These are phyloP conservation scores for Blechomonas ayalai DNA, from an alignment of 208 protist genomes.

Conservation along the genomic window DNA sequence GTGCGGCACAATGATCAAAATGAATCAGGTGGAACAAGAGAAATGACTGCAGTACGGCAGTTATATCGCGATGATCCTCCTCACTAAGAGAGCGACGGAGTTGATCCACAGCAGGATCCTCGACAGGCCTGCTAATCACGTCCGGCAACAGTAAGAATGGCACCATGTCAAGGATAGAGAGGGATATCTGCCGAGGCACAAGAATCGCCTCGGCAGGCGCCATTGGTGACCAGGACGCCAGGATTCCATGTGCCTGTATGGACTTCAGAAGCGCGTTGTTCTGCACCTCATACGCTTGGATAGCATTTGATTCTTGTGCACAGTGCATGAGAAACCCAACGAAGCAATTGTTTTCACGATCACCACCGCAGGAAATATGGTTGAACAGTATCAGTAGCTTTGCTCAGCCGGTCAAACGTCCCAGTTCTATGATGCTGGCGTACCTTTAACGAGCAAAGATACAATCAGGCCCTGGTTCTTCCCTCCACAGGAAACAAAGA, in stretches of 20 bases:
- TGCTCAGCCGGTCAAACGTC: too few relatives aligned
- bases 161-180: conserved; percentile 15
- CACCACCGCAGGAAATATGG: too few relatives aligned
- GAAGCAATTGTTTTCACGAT: too few relatives aligned
- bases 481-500: too few relatives aligned
- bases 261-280: conserved; percentile 38
- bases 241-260: conserved; percentile 35
- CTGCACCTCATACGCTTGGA: conserved; percentile 20
- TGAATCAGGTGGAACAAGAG: conserved; percentile 55
- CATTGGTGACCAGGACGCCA: conserved; percentile 13
- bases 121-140: background rate
- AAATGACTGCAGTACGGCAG: conserved; percentile 27
- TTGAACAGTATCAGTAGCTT: too few relatives aligned
- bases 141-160: conserved; percentile 13
- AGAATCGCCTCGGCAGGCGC: conserved; percentile 41
- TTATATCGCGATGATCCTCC: background rate
- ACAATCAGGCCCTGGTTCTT: too few relatives aligned
- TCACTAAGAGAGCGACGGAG: conserved; percentile 1
- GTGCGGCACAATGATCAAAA: conserved; percentile 33
- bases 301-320: too few relatives aligned
- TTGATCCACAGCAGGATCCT: background rate
- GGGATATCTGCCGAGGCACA: conserved; percentile 34
- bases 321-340: too few relatives aligned
- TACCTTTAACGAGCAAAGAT: too few relatives aligned
- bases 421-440: too few relatives aligned